Conservation (phyloP, 805 yeast species). For the Monosporozyma unispora region DNA sequence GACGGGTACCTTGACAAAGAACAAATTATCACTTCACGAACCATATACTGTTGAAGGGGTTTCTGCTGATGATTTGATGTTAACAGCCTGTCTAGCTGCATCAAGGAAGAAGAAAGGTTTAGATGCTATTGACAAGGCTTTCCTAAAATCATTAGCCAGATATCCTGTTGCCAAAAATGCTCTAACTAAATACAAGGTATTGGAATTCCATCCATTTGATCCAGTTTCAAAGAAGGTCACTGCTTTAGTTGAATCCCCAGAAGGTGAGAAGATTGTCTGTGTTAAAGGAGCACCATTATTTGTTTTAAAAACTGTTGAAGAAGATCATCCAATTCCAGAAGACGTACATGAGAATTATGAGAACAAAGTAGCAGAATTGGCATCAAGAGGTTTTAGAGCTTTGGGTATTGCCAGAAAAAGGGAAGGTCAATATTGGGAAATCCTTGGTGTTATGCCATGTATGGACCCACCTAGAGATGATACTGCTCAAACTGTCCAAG, state of each 20-base stretch:
- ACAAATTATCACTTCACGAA: slow-evolving; percentile 89
- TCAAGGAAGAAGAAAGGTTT: slow-evolving; percentile 97
- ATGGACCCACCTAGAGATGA: slow-evolving; percentile 99
- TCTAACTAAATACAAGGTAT: slow-evolving; percentile 84
- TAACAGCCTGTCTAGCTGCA: slow-evolving; percentile 96
- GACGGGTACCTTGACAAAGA: slow-evolving; percentile 96
- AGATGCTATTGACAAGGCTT: slow-evolving; percentile 95
- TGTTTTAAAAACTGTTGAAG: slow-evolving; percentile 93
- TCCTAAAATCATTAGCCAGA: slow-evolving; percentile 76
- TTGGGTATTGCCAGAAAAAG: slow-evolving; percentile 98
- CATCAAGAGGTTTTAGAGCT: slow-evolving; percentile 97
- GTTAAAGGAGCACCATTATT: slow-evolving; percentile 98
- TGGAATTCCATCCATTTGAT: slow-evolving; percentile 95
- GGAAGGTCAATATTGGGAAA: slow-evolving; percentile 98
- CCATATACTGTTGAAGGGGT: slow-evolving; percentile 98
- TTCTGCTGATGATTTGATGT: slow-evolving; percentile 90
- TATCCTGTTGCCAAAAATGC: slow-evolving; percentile 93
- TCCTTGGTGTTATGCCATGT: slow-evolving; percentile 96
- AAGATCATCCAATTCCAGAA: slow-evolving; percentile 93
- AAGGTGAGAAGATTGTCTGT: slow-evolving; percentile 89
- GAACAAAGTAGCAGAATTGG: slow-evolving; percentile 95
- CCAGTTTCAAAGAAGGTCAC: slow-evolving; percentile 96
- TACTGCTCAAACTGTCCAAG: slow-evolving; percentile 88
- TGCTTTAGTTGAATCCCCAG: slow-evolving; percentile 91
- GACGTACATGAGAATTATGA: slow-evolving; percentile 89